Conservation (phyloP, 1,284 basidiomycete species). For the Ustilago loliicola region DNA sequence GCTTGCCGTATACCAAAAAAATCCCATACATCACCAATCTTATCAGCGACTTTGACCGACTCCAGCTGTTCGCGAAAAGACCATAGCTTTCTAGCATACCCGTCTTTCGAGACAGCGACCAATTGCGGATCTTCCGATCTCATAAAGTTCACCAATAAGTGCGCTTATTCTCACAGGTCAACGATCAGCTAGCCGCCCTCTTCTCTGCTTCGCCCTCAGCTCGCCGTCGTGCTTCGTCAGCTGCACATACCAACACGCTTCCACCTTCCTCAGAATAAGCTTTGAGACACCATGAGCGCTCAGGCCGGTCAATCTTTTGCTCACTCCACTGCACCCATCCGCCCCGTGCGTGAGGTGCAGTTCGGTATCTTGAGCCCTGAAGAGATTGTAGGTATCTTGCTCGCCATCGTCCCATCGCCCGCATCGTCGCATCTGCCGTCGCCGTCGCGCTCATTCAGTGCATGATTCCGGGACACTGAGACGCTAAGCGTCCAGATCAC, state of each 20-base stretch:
- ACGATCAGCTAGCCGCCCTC: not conserved
- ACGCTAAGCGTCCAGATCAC: constrained; percentile 22
- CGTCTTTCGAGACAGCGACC: not conserved
- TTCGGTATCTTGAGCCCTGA: constrained; percentile 99
- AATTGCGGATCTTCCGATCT: not conserved
- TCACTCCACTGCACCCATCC: constrained; percentile 89
- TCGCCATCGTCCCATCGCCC: constrained; percentile 13
- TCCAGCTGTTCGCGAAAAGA: not conserved
- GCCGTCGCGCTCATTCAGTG: not conserved
- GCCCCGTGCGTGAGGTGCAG: constrained; percentile 90
- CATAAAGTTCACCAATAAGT: not conserved
- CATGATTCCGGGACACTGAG: not conserved
- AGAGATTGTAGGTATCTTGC: constrained; percentile 78
- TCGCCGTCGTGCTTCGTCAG: not conserved
- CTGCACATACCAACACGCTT: not conserved
- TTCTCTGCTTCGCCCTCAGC: not conserved
- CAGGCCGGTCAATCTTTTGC: constrained; percentile 73
- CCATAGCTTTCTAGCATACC: not conserved
- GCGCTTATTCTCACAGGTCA: not conserved
- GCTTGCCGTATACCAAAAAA: constrained; percentile 5
- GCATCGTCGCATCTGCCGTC: not conserved
- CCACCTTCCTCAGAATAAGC: not conserved
- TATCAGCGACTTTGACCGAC: not conserved
- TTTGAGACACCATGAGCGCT: constrained; percentile 46
- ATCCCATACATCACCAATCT: not conserved